phyloP scores from a whole-genome alignment of 2,329 filamentous ascomycete genomes.

The Hymenoscyphus occultus region DNA sequence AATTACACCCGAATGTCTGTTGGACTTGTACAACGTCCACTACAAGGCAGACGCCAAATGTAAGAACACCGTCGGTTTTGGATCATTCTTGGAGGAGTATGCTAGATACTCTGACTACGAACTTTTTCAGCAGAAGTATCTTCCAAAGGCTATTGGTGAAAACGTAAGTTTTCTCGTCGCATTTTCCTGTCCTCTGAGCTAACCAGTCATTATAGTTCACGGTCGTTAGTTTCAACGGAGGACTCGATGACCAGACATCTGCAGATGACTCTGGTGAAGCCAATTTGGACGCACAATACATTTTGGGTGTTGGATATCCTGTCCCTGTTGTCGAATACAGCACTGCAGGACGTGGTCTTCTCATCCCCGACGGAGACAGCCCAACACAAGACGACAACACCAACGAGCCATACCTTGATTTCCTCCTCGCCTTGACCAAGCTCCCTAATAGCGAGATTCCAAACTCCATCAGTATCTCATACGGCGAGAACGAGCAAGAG shows the following conservation, averaged over 20 bases:
- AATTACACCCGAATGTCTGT: constrained; percentile 35
- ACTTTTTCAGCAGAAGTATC: constrained; percentile 44
- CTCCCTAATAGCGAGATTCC: constrained; percentile 54
- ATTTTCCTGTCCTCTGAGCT: background rate
- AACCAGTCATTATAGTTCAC: constrained; percentile 37
- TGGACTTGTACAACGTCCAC: constrained; percentile 33
- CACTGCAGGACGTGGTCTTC: constrained; percentile 50
- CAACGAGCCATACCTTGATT: constrained; percentile 65
- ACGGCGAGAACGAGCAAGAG: constrained; percentile 56
- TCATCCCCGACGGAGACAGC: constrained; percentile 45
- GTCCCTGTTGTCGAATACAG: constrained; percentile 39
- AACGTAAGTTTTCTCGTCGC: constrained; percentile 19
- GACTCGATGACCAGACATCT: constrained; percentile 29
- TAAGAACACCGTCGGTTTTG: constrained; percentile 22
- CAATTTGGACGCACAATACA: constrained; percentile 53
- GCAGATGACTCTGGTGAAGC: constrained; percentile 47
- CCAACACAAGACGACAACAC: constrained; percentile 43
- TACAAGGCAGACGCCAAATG: constrained; percentile 20
- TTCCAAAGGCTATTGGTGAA: constrained; percentile 42
- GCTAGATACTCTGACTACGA: constrained; percentile 39
- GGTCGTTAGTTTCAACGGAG: constrained; percentile 19
- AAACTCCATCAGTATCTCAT: constrained; percentile 56
- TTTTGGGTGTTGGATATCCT: constrained; percentile 51
- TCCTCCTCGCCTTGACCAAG: constrained; percentile 47
- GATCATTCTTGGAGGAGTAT: constrained; percentile 23